phyloP scores from a whole-genome alignment of 2,329 filamentous ascomycete genomes.

The Shiraia bambusicola region DNA sequence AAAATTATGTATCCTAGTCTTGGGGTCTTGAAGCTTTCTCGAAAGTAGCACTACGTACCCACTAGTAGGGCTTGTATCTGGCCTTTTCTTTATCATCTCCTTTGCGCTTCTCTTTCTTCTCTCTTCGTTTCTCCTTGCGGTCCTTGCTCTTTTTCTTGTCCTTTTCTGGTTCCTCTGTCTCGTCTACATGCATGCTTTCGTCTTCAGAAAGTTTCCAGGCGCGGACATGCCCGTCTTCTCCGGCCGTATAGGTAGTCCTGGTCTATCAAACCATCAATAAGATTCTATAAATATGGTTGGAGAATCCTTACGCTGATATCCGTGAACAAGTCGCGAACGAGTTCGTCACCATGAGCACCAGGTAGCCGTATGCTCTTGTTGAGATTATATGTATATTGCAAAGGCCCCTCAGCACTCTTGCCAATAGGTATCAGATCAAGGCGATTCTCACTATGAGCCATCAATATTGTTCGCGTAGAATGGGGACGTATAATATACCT shows the following conservation, averaged over 20 bases:
- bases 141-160: constrained; percentile 30
- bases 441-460: constrained; percentile 20
- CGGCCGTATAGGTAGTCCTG: constrained; percentile 48
- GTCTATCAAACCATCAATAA: too few species aligned
- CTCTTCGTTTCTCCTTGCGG: constrained; percentile 35
- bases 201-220: constrained; percentile 43
- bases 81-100: constrained; percentile 37
- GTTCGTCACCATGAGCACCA: constrained; percentile 52
- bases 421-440: constrained; percentile 37
- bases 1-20: too few species aligned
- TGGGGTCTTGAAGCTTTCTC: too few species aligned
- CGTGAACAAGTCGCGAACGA: constrained; percentile 50
- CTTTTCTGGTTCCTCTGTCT: constrained; percentile 13
- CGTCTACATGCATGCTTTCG: constrained; percentile 30
- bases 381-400: constrained; percentile 35
- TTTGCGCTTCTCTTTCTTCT: constrained; percentile 36
- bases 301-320: constrained; percentile 35
- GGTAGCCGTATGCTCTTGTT: constrained; percentile 33
- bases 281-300: too few species aligned
- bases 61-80: constrained; percentile 44
- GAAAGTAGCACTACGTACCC: neutral
- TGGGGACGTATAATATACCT: constrained; percentile 54
- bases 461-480: constrained; percentile 1
- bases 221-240: constrained; percentile 52
- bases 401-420: constrained; percentile 20